These are phyloP conservation scores for Thelephora ganbajun DNA, from an alignment of 768 basidiomycete species.

Conservation along the genomic window DNA sequence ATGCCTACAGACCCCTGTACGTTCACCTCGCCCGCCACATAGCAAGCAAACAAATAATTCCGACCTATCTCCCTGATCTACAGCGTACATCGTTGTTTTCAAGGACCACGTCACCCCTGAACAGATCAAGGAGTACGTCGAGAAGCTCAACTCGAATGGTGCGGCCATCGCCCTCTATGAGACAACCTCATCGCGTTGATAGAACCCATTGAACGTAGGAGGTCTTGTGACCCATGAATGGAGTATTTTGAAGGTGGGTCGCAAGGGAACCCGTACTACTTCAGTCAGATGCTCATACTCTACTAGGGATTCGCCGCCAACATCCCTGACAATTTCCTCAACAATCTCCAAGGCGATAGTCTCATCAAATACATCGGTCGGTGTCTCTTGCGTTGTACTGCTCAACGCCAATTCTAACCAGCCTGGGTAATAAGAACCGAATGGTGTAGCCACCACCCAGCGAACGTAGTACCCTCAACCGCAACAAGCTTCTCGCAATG, in stretches of 20 bases:
- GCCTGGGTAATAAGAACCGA: conserved; percentile 22
- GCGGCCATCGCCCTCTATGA: neutral
- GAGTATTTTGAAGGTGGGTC: conserved; percentile 7
- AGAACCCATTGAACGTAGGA: conserved; percentile 16
- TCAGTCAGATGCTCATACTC: neutral
- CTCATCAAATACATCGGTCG: conserved; percentile 35
- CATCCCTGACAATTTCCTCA: conserved; percentile 21
- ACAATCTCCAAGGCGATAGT: conserved; percentile 17
- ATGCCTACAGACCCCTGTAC: neutral
- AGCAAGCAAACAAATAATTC: neutral
- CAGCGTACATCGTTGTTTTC: conserved; percentile 45
- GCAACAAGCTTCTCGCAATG: neutral
- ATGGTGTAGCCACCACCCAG: conserved; percentile 28
- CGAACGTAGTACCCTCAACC: conserved; percentile 7
- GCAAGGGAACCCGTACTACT: neutral
- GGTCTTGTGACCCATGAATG: conserved; percentile 33
- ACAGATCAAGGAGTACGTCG: conserved; percentile 26
- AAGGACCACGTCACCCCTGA: conserved; percentile 28
- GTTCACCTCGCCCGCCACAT: neutral
- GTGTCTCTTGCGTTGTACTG: conserved; percentile 3
- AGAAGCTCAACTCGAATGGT: conserved; percentile 26
- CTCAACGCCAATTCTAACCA: neutral
- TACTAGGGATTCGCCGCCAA: conserved; percentile 30
- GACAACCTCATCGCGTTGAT: neutral
- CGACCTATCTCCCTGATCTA: neutral